A percentile compares a stretch with the other conserved stretches of the same genome.
Conservation (phyloP, 2,329 filamentous ascomycete genomes). For the Diatrype stigma region DNA sequence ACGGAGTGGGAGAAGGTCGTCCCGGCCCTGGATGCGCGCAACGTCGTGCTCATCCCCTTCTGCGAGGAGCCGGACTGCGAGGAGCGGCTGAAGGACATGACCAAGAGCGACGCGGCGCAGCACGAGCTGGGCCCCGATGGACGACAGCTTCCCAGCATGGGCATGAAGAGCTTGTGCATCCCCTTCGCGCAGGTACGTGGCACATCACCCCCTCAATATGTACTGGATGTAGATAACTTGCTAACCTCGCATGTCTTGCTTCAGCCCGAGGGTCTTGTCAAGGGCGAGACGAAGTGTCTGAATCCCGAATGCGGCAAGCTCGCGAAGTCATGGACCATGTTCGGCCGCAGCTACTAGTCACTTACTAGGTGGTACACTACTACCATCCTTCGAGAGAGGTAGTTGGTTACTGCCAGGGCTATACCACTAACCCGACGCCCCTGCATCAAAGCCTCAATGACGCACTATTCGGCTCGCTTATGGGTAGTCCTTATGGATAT, state of each 20-base stretch:
- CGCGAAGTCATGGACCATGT: constrained; percentile 89
- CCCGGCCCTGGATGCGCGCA: constrained; percentile 85
- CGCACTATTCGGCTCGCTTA: no score
- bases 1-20: constrained; percentile 89
- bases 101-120: constrained; percentile 71
- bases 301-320: constrained; percentile 77
- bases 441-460: no score
- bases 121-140: constrained; percentile 48
- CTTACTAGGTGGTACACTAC: constrained; percentile 2
- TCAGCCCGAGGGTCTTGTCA: constrained; percentile 74
- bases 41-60: constrained; percentile 87
- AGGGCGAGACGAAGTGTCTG: constrained; percentile 83
- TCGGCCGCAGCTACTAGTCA: constrained; percentile 67
- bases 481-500: no score
- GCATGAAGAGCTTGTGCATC: constrained; percentile 70
- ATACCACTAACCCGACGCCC: no score
- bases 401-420: not conserved
- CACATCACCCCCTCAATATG: not conserved
- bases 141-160: constrained; percentile 54
- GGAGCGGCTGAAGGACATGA: constrained; percentile 91
- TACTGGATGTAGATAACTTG: not conserved
- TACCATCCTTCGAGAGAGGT: no score
- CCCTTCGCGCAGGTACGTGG: constrained; percentile 62
- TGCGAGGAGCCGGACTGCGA: constrained; percentile 81
- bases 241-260: not conserved